phyloP scores from a whole-genome alignment of 192 early-diverging fungal genomes.

The Gaertneriomyces semiglobifer region DNA sequence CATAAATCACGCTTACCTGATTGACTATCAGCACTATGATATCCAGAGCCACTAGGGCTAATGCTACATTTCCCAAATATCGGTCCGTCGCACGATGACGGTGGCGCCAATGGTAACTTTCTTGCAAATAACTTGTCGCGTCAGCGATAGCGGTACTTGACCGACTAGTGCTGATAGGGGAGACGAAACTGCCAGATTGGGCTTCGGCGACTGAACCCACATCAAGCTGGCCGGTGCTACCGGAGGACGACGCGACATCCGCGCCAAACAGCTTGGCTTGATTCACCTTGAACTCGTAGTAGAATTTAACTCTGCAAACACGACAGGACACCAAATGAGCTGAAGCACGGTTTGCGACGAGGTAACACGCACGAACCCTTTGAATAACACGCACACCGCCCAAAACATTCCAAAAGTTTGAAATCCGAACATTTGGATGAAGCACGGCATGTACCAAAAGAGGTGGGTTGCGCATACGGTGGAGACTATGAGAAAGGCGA shows the following conservation, averaged over 20 bases:
- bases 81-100: conserved; percentile 3
- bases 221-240: not conserved
- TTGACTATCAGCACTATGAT: not conserved
- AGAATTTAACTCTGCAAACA: conserved; percentile 9
- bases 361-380: not conserved
- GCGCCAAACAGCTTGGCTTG: conserved; percentile 28
- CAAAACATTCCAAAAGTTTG: conserved; percentile 1
- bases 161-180: not conserved
- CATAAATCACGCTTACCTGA: conserved; percentile 12
- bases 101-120: conserved; percentile 15
- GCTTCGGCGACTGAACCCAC: not conserved
- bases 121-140: not conserved
- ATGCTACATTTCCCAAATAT: not conserved
- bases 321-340: not conserved
- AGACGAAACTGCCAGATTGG: not conserved
- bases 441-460: conserved; percentile 5
- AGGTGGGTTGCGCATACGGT: not conserved
- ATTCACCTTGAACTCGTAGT: conserved; percentile 19
- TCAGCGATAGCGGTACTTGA: not conserved
- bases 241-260: conserved; percentile 8
- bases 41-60: not conserved
- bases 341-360: not conserved
- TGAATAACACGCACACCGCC: conserved; percentile 1
- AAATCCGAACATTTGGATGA: conserved; percentile 13
- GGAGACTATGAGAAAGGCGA: too few species aligned